phyloP scores from a whole-genome alignment of 345 rosid species.

The Rhodamnia rubescens region DNA sequence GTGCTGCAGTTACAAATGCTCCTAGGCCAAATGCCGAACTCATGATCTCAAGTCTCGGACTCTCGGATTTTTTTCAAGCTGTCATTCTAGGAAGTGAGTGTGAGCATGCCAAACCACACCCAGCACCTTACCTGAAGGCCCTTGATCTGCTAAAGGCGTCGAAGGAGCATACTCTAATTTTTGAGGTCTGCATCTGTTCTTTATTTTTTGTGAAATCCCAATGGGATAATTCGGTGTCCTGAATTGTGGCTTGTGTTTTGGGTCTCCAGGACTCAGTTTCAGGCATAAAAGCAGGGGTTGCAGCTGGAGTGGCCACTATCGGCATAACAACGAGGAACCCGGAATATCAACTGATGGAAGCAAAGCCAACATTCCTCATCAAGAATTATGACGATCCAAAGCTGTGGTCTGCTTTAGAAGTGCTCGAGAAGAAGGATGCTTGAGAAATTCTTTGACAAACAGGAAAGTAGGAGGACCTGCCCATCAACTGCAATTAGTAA shows the following conservation, averaged over 20 bases:
- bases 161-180: slow-evolving; percentile 75
- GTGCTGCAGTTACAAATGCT: slow-evolving; percentile 97
- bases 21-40: slow-evolving; percentile 82
- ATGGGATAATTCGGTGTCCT: background rate
- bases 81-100: slow-evolving; percentile 73
- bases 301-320: slow-evolving; percentile 84
- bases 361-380: slow-evolving; percentile 66
- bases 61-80: slow-evolving; percentile 60
- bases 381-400: slow-evolving; percentile 74
- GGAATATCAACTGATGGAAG: slow-evolving; percentile 46
- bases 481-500: background rate
- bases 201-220: background rate
- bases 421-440: slow-evolving; percentile 41
- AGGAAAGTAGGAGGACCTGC: background rate
- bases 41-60: slow-evolving; percentile 71
- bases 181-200: slow-evolving; percentile 34
- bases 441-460: background rate
- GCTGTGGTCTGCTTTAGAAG: slow-evolving; percentile 71
- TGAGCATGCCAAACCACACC: slow-evolving; percentile 77
- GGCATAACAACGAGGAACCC: slow-evolving; percentile 82
- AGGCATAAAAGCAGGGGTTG: slow-evolving; percentile 93
- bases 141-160: slow-evolving; percentile 67
- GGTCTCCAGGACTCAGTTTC: slow-evolving; percentile 64
- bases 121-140: slow-evolving; percentile 81
- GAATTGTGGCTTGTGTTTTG: background rate